Conservation (phyloP, 2,329 filamentous ascomycete species). For the Aspergillus flavus region DNA sequence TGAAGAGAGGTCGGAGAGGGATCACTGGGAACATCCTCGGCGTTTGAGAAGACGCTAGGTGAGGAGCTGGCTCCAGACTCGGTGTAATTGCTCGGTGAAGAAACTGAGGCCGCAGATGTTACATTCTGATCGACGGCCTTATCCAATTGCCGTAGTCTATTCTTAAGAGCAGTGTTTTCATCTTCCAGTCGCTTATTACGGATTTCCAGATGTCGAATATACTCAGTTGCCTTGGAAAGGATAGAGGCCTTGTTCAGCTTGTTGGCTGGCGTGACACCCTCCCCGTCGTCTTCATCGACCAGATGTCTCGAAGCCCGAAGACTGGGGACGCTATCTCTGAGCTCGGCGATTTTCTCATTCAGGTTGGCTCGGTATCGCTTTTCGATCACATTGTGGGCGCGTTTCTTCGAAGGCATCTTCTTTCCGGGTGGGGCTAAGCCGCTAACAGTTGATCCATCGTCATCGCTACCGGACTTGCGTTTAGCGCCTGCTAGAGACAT, state of each 20-base stretch:
- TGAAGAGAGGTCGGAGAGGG: conserved; percentile 32
- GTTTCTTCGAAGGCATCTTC: conserved; percentile 76
- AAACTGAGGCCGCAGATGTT: conserved; percentile 40
- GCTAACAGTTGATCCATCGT: conserved; percentile 37
- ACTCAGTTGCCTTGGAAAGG: conserved; percentile 92
- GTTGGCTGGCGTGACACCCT: conserved; percentile 82
- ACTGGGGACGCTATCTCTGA: conserved; percentile 89
- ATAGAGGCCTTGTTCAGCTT: conserved; percentile 99
- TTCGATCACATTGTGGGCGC: conserved; percentile 97
- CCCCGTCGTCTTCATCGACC: conserved; percentile 72
- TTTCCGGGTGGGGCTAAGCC: conserved; percentile 39
- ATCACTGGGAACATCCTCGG: conserved; percentile 39
- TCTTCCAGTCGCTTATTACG: conserved; percentile 80
- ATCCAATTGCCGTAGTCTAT: conserved; percentile 77
- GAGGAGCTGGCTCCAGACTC: conserved; percentile 40
- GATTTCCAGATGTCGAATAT: conserved; percentile 91
- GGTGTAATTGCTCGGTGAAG: conserved; percentile 44
- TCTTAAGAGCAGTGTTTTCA: conserved; percentile 78
- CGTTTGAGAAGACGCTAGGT: conserved; percentile 45
- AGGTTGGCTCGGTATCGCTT: conserved; percentile 95
- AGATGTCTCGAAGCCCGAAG: conserved; percentile 73
- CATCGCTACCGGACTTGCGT: conserved; percentile 69
- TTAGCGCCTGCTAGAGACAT: conserved; percentile 48
- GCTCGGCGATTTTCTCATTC: conserved; percentile 93
- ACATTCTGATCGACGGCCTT: conserved; percentile 53